These are phyloP conservation scores for Myriosclerotinia curreyana DNA, from an alignment of 2,329 filamentous ascomycete species.

Conservation along the genomic window DNA sequence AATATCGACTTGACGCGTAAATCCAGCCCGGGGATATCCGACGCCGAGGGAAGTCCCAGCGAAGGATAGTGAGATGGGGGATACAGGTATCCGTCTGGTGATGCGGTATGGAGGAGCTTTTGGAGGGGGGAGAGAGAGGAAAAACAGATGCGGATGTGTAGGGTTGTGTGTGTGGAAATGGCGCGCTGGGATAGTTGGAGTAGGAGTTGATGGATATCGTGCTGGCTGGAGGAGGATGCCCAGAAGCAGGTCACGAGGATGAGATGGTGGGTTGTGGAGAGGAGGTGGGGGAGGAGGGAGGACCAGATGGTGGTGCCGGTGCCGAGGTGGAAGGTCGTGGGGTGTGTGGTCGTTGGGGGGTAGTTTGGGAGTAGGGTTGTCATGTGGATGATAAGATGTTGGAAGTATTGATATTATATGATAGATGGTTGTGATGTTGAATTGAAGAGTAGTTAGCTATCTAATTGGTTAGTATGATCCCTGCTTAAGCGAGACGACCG, in stretches of 20 bases:
- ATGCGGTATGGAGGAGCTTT: conserved; percentile 71
- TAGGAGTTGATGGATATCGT: conserved; percentile 48
- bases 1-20: conserved; percentile 74
- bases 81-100: conserved; percentile 61
- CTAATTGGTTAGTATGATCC: too few relatives aligned
- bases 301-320: conserved; percentile 8
- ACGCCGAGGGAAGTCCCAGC: conserved; percentile 61
- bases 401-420: too few relatives aligned
- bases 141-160: conserved; percentile 64
- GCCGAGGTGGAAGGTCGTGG: conserved; percentile 14
- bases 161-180: conserved; percentile 29
- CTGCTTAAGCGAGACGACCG: too few relatives aligned
- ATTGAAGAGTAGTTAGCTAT: too few relatives aligned
- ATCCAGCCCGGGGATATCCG: conserved; percentile 57
- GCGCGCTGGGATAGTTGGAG: conserved; percentile 53
- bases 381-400: background rate
- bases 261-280: conserved; percentile 11
- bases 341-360: background rate
- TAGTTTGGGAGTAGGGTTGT: conserved; percentile 6
- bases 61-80: conserved; percentile 48
- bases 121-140: conserved; percentile 71
- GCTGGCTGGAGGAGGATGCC: conserved; percentile 62
- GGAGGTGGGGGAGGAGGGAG: conserved; percentile 10
- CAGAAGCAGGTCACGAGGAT: conserved; percentile 82
- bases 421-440: too few relatives aligned